phyloP scores from a whole-genome alignment of 2,329 filamentous ascomycete species.

The Botrytis galanthina region DNA sequence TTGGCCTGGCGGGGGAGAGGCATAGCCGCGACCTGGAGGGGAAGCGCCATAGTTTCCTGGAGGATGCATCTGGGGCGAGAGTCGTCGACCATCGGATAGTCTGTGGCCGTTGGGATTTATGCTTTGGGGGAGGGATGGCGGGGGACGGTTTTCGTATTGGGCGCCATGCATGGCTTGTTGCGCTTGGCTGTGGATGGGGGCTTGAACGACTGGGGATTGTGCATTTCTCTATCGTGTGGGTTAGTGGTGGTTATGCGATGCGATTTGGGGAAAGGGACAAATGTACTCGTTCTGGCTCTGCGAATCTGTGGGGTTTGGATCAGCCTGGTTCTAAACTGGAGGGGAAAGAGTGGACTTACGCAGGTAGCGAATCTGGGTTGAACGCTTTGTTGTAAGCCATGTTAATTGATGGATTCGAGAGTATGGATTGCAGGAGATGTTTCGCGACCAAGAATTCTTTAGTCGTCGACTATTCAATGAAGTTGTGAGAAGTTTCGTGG shows the following conservation, averaged over 20 bases:
- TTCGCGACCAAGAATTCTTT: background rate
- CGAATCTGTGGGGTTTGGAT: slow-evolving; percentile 44
- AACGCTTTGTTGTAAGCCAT: slow-evolving; percentile 96
- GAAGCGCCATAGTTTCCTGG: slow-evolving; percentile 33
- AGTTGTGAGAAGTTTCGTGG: background rate
- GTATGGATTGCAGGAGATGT: background rate
- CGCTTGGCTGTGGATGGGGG: slow-evolving; percentile 20
- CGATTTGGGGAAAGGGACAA: background rate
- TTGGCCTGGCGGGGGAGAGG: slow-evolving; percentile 45
- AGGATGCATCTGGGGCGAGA: slow-evolving; percentile 34
- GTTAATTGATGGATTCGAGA: slow-evolving; percentile 27
- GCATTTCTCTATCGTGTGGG: slow-evolving; percentile 16
- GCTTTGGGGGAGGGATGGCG: slow-evolving; percentile 29
- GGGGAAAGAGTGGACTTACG: slow-evolving; percentile 54
- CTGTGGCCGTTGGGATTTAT: slow-evolving; percentile 22
- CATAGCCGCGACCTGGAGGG: slow-evolving; percentile 44
- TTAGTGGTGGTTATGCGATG: background rate
- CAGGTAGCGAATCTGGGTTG: slow-evolving; percentile 92
- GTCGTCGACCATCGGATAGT: slow-evolving; percentile 22
- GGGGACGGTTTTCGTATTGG: slow-evolving; percentile 34
- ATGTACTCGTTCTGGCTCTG: slow-evolving; percentile 48
- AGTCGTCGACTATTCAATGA: background rate
- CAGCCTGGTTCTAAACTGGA: slow-evolving; percentile 21
- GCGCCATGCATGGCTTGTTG: slow-evolving; percentile 31
- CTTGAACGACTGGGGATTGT: background rate